Conservation (phyloP, 2,329 filamentous ascomycete species). For the Claviceps arundinis region DNA sequence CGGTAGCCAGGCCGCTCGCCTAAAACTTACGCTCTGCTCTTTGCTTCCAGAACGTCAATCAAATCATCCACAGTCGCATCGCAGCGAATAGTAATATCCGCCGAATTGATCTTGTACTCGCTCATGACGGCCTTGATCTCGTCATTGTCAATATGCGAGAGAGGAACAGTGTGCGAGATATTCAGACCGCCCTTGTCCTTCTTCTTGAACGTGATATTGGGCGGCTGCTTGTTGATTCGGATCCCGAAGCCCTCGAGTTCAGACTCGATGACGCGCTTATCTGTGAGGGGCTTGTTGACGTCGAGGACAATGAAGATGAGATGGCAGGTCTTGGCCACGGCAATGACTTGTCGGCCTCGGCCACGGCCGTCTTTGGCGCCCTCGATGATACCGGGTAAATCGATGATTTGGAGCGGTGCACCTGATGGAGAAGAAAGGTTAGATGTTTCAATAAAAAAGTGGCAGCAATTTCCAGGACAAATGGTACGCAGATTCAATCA, state of each 20-base stretch:
- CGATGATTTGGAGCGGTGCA: conserved; percentile 94
- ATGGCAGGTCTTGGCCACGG: conserved; percentile 96
- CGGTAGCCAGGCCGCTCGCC: neutral
- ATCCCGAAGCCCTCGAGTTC: conserved; percentile 97
- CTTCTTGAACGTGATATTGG: conserved; percentile 98
- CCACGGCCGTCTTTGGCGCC: conserved; percentile 97
- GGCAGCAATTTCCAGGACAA: no score
- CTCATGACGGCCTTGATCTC: conserved; percentile 97
- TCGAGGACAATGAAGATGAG: conserved; percentile 97
- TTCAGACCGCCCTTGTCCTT: conserved; percentile 97
- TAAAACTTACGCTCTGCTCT: conserved; percentile 47
- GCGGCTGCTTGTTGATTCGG: conserved; percentile 90
- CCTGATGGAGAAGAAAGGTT: conserved; percentile 26
- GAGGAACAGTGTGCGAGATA: conserved; percentile 85
- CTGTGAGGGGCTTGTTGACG: conserved; percentile 94
- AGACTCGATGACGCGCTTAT: conserved; percentile 89
- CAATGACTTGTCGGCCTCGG: conserved; percentile 95
- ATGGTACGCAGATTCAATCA: no score
- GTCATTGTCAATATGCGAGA: conserved; percentile 85
- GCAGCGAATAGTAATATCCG: conserved; percentile 94
- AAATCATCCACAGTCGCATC: conserved; percentile 95
- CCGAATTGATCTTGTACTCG: conserved; percentile 93
- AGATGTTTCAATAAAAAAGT: no score
- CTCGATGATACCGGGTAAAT: conserved; percentile 96
- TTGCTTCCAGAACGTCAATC: conserved; percentile 91